Percentiles rank a stretch among this genome's conserved stretches.
These are phyloP conservation scores for Verticillium klebahnii DNA, from an alignment of 2,329 filamentous ascomycete genomes.

Conservation along the genomic window DNA sequence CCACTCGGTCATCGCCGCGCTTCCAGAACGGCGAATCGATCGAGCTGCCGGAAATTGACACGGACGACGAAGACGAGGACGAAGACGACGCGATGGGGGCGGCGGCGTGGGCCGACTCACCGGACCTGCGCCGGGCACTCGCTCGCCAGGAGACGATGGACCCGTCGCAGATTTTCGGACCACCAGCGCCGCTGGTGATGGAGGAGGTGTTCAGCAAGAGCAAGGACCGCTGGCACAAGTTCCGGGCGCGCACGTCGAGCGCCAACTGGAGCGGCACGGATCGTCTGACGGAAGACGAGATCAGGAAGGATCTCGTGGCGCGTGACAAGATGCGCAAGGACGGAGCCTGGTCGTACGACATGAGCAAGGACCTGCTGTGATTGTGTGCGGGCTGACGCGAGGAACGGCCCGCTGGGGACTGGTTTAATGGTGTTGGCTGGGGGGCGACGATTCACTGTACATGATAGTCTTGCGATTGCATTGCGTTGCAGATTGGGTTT, in stretches of 20 bases:
- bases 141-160: slow-evolving; percentile 81
- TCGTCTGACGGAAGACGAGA: slow-evolving; percentile 79
- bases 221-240: slow-evolving; percentile 80
- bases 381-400: background rate
- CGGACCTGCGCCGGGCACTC: slow-evolving; percentile 71
- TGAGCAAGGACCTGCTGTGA: slow-evolving; percentile 43
- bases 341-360: slow-evolving; percentile 77
- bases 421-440: background rate
- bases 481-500: background rate
- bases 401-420: background rate
- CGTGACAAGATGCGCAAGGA: slow-evolving; percentile 76
- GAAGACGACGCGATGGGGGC: slow-evolving; percentile 51
- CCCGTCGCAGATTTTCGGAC: slow-evolving; percentile 81
- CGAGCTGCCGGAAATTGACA: slow-evolving; percentile 89
- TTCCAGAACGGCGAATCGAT: slow-evolving; percentile 89
- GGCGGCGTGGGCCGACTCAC: slow-evolving; percentile 84
- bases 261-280: slow-evolving; percentile 90
- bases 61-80: slow-evolving; percentile 79
- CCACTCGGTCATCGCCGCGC: slow-evolving; percentile 67
- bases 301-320: slow-evolving; percentile 72
- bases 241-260: slow-evolving; percentile 85
- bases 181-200: slow-evolving; percentile 83
- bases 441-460: background rate
- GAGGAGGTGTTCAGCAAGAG: slow-evolving; percentile 94
- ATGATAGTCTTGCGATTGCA: background rate